These are phyloP conservation scores for Acanthamoeba castellanii DNA, from an alignment of 208 protist species.

Conservation along the genomic window DNA sequence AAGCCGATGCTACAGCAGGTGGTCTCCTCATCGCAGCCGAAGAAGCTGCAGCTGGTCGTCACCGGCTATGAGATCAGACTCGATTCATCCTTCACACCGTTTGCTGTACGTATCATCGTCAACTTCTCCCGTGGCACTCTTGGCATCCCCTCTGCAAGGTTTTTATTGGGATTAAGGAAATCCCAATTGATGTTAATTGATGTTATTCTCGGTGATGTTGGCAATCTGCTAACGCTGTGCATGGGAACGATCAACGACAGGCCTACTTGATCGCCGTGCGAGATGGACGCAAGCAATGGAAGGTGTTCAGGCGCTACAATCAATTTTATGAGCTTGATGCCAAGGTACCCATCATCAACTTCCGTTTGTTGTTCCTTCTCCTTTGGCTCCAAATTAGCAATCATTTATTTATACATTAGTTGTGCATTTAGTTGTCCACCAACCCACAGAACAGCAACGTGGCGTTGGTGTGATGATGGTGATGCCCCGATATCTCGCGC, in stretches of 20 bases:
- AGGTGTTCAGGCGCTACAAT: conserved; percentile 61
- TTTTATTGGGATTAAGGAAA: neutral
- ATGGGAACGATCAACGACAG: neutral
- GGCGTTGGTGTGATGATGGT: no score
- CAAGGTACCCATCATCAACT: neutral
- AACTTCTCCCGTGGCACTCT: neutral
- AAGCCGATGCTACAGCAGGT: neutral
- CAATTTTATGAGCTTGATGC: conserved; percentile 63
- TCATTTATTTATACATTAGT: neutral
- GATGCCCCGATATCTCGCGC: no score
- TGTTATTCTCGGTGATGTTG: no score
- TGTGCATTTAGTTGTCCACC: neutral
- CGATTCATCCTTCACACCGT: conserved; percentile 59
- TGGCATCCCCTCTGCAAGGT: neutral
- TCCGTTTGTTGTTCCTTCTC: neutral
- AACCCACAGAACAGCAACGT: no score
- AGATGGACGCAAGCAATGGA: neutral
- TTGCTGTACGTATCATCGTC: conserved; percentile 45
- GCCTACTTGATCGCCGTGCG: conserved; percentile 43
- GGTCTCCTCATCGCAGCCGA: neutral
- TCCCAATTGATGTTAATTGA: neutral
- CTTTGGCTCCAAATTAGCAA: neutral
- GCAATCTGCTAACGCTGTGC: no score
- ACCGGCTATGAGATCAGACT: conserved; percentile 70
- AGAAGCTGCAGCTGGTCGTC: conserved; percentile 27